These are phyloP conservation scores for Epichloe elymi DNA, from an alignment of 2,329 filamentous ascomycete species.

Conservation along the genomic window DNA sequence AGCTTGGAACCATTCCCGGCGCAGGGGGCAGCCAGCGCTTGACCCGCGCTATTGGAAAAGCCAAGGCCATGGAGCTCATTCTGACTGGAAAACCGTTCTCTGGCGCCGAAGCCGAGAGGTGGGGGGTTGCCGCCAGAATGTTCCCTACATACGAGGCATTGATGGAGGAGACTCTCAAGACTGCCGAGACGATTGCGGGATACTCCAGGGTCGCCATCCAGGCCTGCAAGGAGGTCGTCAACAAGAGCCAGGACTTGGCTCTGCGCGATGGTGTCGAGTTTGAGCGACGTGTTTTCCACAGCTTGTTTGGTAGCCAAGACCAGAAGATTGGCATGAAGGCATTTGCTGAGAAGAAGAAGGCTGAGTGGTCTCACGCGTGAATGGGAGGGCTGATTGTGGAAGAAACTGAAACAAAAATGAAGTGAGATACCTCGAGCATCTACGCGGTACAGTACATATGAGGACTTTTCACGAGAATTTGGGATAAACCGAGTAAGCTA, in stretches of 20 bases:
- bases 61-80: slow-evolving; percentile 81
- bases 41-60: slow-evolving; percentile 71
- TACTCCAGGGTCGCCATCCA: slow-evolving; percentile 79
- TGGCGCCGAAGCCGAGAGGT: slow-evolving; percentile 72
- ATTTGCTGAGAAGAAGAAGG: slow-evolving; percentile 88
- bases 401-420: neutral
- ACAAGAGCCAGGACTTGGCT: slow-evolving; percentile 89
- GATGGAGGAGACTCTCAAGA: slow-evolving; percentile 67
- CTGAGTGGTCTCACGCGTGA: slow-evolving; percentile 77
- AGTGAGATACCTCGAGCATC: neutral
- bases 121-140: slow-evolving; percentile 81
- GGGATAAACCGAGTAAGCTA: too few relatives aligned
- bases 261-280: slow-evolving; percentile 87
- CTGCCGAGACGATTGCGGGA: slow-evolving; percentile 78
- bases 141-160: slow-evolving; percentile 72
- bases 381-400: neutral
- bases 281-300: slow-evolving; percentile 87
- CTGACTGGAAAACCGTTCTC: slow-evolving; percentile 75
- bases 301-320: slow-evolving; percentile 83
- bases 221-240: slow-evolving; percentile 94
- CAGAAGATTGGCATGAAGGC: slow-evolving; percentile 97
- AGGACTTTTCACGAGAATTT: too few relatives aligned
- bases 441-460: too few relatives aligned
- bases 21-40: slow-evolving; percentile 84
- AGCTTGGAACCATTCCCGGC: slow-evolving; percentile 82